Evolutionary conservation across 768 basidiomycete species (phyloP).

Genomic region (Tephrocybe sp.): DNA sequence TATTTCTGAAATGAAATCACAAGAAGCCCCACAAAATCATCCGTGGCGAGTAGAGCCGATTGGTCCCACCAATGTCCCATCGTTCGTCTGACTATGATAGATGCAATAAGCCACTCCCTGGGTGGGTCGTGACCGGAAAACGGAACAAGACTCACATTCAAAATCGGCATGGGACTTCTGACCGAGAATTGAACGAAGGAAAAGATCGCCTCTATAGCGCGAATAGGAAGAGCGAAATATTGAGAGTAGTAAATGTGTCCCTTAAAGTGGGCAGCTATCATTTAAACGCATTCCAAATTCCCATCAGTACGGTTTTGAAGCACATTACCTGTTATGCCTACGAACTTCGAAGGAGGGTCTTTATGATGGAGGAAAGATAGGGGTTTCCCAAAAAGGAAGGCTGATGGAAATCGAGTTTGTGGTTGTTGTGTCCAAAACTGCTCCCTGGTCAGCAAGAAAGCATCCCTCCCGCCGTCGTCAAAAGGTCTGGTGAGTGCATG

Average conservation of each 20-base stretch:
- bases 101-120: neutral
- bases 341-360: too few relatives aligned
- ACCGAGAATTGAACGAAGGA: neutral
- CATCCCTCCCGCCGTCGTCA: constrained; percentile 48
- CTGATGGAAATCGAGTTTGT: constrained; percentile 18
- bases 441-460: constrained; percentile 31
- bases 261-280: too few relatives aligned
- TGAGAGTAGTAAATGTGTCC: too few relatives aligned
- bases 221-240: too few relatives aligned
- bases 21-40: constrained; percentile 2
- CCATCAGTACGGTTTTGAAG: too few relatives aligned
- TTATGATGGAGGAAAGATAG: constrained; percentile 3
- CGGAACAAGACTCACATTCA: neutral
- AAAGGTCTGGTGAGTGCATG: constrained; percentile 66
- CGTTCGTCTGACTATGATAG: neutral
- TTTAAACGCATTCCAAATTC: too few relatives aligned
- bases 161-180: neutral
- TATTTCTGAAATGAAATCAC: neutral
- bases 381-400: constrained; percentile 21
- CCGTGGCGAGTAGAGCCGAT: constrained; percentile 1
- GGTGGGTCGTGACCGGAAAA: neutral
- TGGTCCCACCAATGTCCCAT: neutral
- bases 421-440: constrained; percentile 33
- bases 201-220: neutral
- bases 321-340: too few relatives aligned